Percentiles rank a stretch among this genome's conserved stretches.
Conservation (phyloP, 2,329 filamentous ascomycete species). For the Podosphaera leucotricha region DNA sequence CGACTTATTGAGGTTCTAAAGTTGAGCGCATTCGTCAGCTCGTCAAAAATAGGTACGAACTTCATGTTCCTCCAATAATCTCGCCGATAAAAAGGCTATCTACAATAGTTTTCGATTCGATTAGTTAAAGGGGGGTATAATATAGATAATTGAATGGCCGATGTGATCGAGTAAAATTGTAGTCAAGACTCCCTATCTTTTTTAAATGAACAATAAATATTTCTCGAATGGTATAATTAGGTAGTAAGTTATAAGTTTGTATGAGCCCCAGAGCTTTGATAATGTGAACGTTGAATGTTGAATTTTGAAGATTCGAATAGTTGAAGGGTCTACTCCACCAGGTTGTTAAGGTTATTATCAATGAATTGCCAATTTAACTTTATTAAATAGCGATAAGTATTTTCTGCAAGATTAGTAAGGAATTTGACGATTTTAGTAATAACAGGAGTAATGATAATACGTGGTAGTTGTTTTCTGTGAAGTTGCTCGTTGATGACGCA, state of each 20-base stretch:
- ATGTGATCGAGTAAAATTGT: background rate
- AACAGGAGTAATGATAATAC: background rate
- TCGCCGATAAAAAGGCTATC: background rate
- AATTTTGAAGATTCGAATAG: background rate
- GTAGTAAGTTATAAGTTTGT: background rate
- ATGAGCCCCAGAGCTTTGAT: background rate
- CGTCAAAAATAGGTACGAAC: slow-evolving; percentile 87
- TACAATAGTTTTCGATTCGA: slow-evolving; percentile 9
- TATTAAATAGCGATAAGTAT: background rate
- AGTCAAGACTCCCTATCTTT: background rate
- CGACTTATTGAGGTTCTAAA: slow-evolving; percentile 88
- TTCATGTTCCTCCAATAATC: slow-evolving; percentile 20
- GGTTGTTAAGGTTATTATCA: no score
- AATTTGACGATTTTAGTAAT: background rate
- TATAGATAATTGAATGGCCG: background rate
- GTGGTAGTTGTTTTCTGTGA: background rate
- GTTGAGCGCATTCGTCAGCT: slow-evolving; percentile 77
- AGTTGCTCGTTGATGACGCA: background rate
- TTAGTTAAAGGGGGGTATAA: background rate
- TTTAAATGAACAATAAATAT: background rate
- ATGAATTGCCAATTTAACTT: background rate
- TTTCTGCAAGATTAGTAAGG: background rate
- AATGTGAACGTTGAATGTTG: background rate
- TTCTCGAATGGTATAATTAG: background rate
- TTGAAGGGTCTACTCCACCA: background rate